Conservation (phyloP, 176 grass and related monocot species). For the Paspalum notatum region DNA sequence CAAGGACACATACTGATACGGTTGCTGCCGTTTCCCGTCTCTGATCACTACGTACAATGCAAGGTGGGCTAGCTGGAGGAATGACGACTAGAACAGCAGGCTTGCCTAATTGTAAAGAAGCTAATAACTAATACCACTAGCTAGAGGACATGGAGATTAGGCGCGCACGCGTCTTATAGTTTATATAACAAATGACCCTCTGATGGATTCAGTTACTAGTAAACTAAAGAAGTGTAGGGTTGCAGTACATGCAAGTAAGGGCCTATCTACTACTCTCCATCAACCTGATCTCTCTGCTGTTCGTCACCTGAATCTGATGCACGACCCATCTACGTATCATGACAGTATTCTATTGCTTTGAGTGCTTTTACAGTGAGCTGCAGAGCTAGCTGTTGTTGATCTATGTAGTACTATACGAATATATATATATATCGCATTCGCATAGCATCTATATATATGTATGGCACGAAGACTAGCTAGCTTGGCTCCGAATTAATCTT, state of each 20-base stretch:
- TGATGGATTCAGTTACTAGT: no score
- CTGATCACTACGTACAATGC: no score
- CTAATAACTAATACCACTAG: no score
- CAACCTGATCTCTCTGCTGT: background rate
- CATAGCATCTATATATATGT: no score
- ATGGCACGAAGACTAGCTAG: background rate
- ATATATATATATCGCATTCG: background rate
- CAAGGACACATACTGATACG: background rate
- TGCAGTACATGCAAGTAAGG: constrained; percentile 38
- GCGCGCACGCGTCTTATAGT: background rate
- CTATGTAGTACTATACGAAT: background rate
- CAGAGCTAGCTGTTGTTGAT: background rate
- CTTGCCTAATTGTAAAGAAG: background rate
- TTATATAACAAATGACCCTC: no score
- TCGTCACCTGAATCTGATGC: constrained; percentile 17
- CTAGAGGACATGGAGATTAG: background rate
- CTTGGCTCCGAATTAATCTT: background rate
- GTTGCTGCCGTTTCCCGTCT: background rate
- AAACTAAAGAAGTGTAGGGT: background rate
- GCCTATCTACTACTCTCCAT: background rate
- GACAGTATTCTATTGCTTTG: background rate
- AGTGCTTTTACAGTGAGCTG: constrained; percentile 5
- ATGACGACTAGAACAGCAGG: background rate
- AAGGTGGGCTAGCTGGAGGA: background rate
- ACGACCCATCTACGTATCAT: background rate